Percentiles rank a stretch among this genome's conserved stretches.
Conservation (phyloP, 345 rosid species). For the Eucalyptus pauciflora region DNA sequence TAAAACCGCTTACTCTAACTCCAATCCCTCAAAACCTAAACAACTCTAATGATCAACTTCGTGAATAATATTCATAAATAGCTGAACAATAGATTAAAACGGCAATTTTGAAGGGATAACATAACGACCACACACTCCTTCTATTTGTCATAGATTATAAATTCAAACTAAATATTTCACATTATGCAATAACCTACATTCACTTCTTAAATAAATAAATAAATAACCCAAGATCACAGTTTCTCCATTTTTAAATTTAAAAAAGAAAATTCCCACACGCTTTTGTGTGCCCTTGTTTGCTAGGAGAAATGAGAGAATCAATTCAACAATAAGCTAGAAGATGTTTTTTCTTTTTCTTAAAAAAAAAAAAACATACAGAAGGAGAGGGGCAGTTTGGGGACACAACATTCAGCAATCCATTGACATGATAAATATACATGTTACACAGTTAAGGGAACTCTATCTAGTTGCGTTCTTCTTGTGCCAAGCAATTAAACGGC, state of each 20-base stretch:
- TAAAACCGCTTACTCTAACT: background rate
- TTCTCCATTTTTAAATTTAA: background rate
- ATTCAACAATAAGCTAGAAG: background rate
- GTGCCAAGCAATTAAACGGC: background rate
- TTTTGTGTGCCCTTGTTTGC: background rate
- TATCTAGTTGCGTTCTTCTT: background rate
- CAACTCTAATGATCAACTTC: background rate
- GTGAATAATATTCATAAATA: background rate
- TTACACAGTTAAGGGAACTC: background rate
- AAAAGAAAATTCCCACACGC: background rate
- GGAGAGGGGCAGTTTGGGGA: background rate
- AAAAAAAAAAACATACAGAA: too few species aligned
- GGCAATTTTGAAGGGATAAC: background rate
- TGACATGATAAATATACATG: background rate
- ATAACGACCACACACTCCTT: background rate
- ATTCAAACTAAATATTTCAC: background rate
- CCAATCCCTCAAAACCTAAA: background rate
- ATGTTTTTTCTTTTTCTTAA: background rate
- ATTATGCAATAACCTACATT: background rate
- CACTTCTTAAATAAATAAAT: background rate
- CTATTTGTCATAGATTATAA: background rate
- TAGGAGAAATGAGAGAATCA: background rate
- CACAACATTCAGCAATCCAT: background rate
- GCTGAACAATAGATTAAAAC: background rate
- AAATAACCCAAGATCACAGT: background rate